phyloP scores from a whole-genome alignment of 345 rosid species.

The Lepidium africanum region DNA sequence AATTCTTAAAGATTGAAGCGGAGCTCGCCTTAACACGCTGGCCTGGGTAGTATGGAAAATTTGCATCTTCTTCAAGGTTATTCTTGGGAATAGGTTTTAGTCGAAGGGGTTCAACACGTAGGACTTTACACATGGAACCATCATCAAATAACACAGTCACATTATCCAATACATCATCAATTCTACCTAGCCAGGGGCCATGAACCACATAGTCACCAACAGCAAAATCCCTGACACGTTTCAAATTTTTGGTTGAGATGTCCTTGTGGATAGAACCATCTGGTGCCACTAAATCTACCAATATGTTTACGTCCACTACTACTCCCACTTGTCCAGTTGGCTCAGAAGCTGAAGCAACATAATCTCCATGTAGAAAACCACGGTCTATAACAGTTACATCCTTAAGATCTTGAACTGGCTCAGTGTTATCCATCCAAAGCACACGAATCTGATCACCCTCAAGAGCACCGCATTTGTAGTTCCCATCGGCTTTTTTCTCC shows the following conservation, averaged over 20 bases:
- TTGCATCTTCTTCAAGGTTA: conserved; percentile 73
- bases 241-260: conserved; percentile 59
- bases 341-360: conserved; percentile 71
- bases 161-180: conserved; percentile 88
- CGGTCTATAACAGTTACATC: conserved; percentile 72
- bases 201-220: conserved; percentile 85
- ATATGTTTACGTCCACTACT: conserved; percentile 64
- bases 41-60: conserved; percentile 84
- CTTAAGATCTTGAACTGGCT: conserved; percentile 53
- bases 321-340: conserved; percentile 93
- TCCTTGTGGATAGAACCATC: conserved; percentile 59
- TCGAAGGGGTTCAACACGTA: conserved; percentile 72
- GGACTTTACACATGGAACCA: conserved; percentile 86
- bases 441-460: conserved; percentile 79
- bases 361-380: conserved; percentile 88
- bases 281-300: conserved; percentile 64
- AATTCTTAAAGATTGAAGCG: conserved; percentile 74
- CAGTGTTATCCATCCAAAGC: conserved; percentile 75
- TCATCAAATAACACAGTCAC: conserved; percentile 93
- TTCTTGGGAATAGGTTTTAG: conserved; percentile 67
- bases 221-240: conserved; percentile 80
- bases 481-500: conserved; percentile 21
- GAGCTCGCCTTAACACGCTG: conserved; percentile 90
- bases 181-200: conserved; percentile 93
- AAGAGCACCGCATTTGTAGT: conserved; percentile 50